Percentiles rank a stretch among this genome's conserved stretches.
These are phyloP conservation scores for Bipolaris bicolor DNA, from an alignment of 2,329 filamentous ascomycete genomes.

Conservation along the genomic window DNA sequence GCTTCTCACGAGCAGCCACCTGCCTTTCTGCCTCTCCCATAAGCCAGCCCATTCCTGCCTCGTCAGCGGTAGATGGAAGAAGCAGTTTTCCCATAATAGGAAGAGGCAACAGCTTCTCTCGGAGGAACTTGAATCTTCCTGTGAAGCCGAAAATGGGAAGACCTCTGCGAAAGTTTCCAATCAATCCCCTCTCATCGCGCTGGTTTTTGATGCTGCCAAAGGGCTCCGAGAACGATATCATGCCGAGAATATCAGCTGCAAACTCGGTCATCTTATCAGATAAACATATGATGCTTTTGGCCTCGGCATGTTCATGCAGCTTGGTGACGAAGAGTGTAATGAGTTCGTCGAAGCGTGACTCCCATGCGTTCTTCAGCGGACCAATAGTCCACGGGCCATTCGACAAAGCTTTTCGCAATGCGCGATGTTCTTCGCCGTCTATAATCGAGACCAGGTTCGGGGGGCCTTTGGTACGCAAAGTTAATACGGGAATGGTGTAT, in stretches of 20 bases:
- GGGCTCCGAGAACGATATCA: constrained; percentile 47
- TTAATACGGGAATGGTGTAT: not conserved
- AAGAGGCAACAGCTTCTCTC: constrained; percentile 40
- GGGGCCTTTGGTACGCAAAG: constrained; percentile 33
- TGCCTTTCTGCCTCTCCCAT: constrained; percentile 47
- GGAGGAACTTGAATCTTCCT: constrained; percentile 44
- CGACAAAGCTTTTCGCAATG: constrained; percentile 47
- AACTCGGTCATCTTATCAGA: constrained; percentile 51
- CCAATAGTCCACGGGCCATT: constrained; percentile 50
- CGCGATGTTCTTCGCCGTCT: constrained; percentile 44
- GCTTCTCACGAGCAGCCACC: constrained; percentile 38
- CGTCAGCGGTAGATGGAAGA: constrained; percentile 39
- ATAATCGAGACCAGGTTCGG: constrained; percentile 44
- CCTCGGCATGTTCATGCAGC: constrained; percentile 37
- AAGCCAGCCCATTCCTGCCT: constrained; percentile 48
- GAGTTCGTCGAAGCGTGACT: constrained; percentile 46
- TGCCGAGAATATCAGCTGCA: constrained; percentile 52
- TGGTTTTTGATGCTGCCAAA: constrained; percentile 51
- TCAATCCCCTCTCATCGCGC: constrained; percentile 48
- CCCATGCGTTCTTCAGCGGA: constrained; percentile 50
- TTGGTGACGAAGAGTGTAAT: constrained; percentile 44
- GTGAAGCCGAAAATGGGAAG: constrained; percentile 49
- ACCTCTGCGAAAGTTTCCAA: constrained; percentile 48
- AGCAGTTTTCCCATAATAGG: constrained; percentile 35
- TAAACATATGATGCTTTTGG: constrained; percentile 35